Percentiles rank a stretch among this genome's conserved stretches.
Evolutionary conservation across 2,329 filamentous ascomycete genomes (phyloP).

Genomic region (Monilinia polystroma): DNA sequence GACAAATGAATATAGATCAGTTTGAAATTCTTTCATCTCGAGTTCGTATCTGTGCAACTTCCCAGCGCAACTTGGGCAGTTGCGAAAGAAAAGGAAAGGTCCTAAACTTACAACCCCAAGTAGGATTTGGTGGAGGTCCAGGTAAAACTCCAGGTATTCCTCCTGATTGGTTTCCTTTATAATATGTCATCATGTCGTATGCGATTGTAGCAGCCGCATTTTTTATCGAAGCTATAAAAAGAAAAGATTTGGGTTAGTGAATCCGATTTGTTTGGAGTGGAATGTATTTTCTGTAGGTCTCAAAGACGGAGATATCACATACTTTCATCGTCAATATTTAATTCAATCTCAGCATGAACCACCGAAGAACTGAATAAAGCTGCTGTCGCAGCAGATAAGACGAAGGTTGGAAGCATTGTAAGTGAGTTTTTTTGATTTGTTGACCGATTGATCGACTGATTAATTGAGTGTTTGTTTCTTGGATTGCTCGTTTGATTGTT

Average conservation of each 20-base stretch:
- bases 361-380: conserved; percentile 35
- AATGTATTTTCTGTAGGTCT: background rate
- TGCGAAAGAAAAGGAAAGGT: conserved; percentile 15
- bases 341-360: conserved; percentile 39
- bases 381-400: conserved; percentile 32
- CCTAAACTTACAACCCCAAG: conserved; percentile 37
- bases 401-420: conserved; percentile 32
- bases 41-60: background rate
- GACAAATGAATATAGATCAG: background rate
- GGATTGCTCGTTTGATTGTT: no score
- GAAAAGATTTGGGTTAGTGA: conserved; percentile 29
- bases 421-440: background rate
- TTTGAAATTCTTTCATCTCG: background rate
- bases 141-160: conserved; percentile 51
- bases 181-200: conserved; percentile 44
- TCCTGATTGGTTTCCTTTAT: conserved; percentile 44
- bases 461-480: no score
- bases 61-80: background rate
- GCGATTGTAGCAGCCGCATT: conserved; percentile 38
- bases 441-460: no score
- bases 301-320: conserved; percentile 15
- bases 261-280: background rate
- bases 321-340: conserved; percentile 37
- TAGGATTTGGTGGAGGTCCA: conserved; percentile 43
- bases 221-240: conserved; percentile 44